A percentile compares a stretch with the other conserved stretches of the same genome.
Evolutionary conservation across 768 basidiomycete genomes (phyloP).

Genomic region (Phanerochaete sordida): DNA sequence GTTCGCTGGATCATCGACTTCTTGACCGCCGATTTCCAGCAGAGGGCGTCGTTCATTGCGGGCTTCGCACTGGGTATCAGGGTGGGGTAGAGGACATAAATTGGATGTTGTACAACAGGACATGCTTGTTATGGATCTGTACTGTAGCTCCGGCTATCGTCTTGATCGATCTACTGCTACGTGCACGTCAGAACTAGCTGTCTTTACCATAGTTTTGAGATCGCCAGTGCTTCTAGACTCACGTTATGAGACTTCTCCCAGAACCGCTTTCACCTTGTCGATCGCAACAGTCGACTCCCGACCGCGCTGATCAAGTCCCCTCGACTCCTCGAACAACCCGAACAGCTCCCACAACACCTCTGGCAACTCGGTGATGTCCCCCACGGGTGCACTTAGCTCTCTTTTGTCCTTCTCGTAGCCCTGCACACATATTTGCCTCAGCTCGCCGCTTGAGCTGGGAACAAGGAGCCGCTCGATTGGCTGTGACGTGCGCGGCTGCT

Average conservation of each 20-base stretch:
- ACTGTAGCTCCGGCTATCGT: constrained; percentile 30
- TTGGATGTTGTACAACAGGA: neutral
- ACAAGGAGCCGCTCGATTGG: constrained; percentile 21
- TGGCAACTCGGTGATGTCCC: constrained; percentile 14
- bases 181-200: no score
- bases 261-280: constrained; percentile 11
- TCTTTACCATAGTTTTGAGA: no score
- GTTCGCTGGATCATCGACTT: constrained; percentile 75
- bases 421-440: constrained; percentile 21
- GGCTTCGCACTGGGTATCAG: constrained; percentile 81
- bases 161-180: neutral
- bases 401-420: constrained; percentile 17
- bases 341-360: constrained; percentile 17
- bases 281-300: constrained; percentile 12
- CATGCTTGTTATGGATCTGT: neutral
- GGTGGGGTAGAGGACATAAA: constrained; percentile 75
- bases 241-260: neutral
- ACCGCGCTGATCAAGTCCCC: constrained; percentile 11
- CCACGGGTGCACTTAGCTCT: constrained; percentile 16
- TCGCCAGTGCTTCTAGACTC: neutral
- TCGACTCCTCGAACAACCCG: constrained; percentile 13
- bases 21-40: constrained; percentile 90
- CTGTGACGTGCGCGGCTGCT: constrained; percentile 14
- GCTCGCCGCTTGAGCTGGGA: neutral
- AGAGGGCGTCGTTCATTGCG: constrained; percentile 81